These are phyloP conservation scores for Alternaria hordeiaustralica DNA, from an alignment of 2,329 filamentous ascomycete genomes.

Conservation along the genomic window DNA sequence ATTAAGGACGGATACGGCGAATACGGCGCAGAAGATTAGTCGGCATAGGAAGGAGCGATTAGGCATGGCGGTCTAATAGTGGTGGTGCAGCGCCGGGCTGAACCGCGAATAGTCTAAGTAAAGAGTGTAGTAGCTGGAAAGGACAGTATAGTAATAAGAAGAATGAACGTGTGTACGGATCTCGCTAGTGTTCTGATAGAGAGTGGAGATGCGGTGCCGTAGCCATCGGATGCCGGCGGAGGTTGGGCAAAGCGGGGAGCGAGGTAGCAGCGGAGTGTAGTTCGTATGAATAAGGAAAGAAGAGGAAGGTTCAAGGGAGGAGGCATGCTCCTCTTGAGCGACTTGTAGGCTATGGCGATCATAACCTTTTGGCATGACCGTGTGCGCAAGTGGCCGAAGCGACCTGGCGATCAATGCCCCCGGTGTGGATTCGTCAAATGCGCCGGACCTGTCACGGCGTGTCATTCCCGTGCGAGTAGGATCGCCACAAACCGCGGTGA, in stretches of 20 bases:
- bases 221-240: slow-evolving; percentile 21
- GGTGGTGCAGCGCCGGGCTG: slow-evolving; percentile 29
- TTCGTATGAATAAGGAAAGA: slow-evolving; percentile 13
- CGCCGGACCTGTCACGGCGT: slow-evolving; percentile 9
- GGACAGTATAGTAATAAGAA: background rate
- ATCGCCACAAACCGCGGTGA: background rate
- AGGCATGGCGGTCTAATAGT: slow-evolving; percentile 30
- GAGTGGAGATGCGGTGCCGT: slow-evolving; percentile 14
- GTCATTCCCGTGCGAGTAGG: slow-evolving; percentile 11
- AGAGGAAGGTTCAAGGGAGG: slow-evolving; percentile 8
- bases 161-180: slow-evolving; percentile 8
- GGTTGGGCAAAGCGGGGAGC: slow-evolving; percentile 9
- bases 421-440: slow-evolving; percentile 13
- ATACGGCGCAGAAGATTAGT: slow-evolving; percentile 41
- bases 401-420: slow-evolving; percentile 33
- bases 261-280: background rate
- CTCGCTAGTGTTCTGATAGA: slow-evolving; percentile 10
- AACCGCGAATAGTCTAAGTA: slow-evolving; percentile 7
- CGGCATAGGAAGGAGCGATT: slow-evolving; percentile 42
- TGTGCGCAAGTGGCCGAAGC: slow-evolving; percentile 23
- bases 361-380: slow-evolving; percentile 26
- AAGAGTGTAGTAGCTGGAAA: slow-evolving; percentile 4
- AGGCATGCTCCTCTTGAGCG: slow-evolving; percentile 9
- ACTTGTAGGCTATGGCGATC: slow-evolving; percentile 21
- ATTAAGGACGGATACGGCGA: slow-evolving; percentile 45